Percentiles rank a stretch among this genome's conserved stretches.
These are phyloP conservation scores for Trametes cinnabarina DNA, from an alignment of 768 basidiomycete species.

Conservation along the genomic window DNA sequence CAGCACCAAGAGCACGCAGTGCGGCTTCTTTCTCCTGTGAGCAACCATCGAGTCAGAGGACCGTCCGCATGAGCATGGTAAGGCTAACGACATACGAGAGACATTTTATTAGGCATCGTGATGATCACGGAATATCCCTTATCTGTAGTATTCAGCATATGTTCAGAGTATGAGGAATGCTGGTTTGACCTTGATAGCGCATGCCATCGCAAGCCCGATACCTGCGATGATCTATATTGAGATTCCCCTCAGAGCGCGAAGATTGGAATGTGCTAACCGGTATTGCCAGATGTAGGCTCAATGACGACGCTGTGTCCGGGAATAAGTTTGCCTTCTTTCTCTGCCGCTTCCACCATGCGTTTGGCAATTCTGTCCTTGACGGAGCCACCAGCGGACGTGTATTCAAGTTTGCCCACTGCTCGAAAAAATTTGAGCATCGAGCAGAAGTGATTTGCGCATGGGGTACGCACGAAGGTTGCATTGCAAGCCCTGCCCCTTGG, in stretches of 20 bases:
- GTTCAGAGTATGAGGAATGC: slow-evolving; percentile 22
- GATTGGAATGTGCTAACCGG: slow-evolving; percentile 48
- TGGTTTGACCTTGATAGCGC: slow-evolving; percentile 80
- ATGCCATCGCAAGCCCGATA: slow-evolving; percentile 90
- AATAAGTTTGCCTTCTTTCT: slow-evolving; percentile 78
- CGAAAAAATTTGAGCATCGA: too few relatives aligned
- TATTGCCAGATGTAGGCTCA: slow-evolving; percentile 94
- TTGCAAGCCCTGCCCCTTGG: slow-evolving; percentile 67
- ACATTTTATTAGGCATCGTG: slow-evolving; percentile 95
- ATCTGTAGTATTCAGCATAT: slow-evolving; percentile 74
- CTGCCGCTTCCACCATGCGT: slow-evolving; percentile 95
- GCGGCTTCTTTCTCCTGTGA: slow-evolving; percentile 87
- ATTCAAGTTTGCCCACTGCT: slow-evolving; percentile 87
- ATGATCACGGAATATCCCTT: slow-evolving; percentile 92
- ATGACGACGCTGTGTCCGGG: slow-evolving; percentile 90
- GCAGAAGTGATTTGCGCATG: not conserved
- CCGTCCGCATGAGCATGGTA: too few relatives aligned
- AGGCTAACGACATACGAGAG: slow-evolving; percentile 46
- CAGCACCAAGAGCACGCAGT: slow-evolving; percentile 87
- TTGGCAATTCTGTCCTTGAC: slow-evolving; percentile 97
- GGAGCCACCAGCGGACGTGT: slow-evolving; percentile 85
- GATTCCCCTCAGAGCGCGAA: not conserved
- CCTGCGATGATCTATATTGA: slow-evolving; percentile 41
- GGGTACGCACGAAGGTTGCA: slow-evolving; percentile 81
- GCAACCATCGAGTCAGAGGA: not conserved